Conservation (phyloP, 2,329 filamentous ascomycete genomes). For the Alternaria triticimaculans region DNA sequence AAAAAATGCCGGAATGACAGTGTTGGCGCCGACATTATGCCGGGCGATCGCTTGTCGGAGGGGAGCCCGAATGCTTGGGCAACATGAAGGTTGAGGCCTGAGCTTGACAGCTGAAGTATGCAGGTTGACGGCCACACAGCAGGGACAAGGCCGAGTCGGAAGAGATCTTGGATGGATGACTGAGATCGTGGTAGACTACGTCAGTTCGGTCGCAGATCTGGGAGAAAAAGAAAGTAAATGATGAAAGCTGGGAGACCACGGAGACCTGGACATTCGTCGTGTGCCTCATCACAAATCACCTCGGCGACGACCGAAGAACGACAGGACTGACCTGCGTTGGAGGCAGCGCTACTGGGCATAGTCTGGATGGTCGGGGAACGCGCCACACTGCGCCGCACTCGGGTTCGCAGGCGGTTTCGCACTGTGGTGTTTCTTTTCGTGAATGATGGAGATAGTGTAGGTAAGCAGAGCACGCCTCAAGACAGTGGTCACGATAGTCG, state of each 20-base stretch:
- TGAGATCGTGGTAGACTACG: not conserved
- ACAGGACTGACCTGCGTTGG: not conserved
- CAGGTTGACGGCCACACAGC: not conserved
- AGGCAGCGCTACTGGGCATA: not conserved
- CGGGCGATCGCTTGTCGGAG: conserved; percentile 5
- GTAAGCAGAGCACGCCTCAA: not conserved
- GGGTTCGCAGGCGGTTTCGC: not conserved
- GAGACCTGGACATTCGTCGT: not conserved
- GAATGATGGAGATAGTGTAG: not conserved
- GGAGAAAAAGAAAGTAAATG: not conserved
- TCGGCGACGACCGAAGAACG: not conserved
- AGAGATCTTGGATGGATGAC: not conserved
- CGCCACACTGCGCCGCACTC: not conserved
- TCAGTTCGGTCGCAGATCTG: not conserved
- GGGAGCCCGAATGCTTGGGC: not conserved
- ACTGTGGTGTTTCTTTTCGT: not conserved
- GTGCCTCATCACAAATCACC: conserved; percentile 3
- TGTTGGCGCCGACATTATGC: not conserved
- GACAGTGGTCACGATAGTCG: not conserved
- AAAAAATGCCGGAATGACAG: not conserved
- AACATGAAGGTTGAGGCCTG: not conserved
- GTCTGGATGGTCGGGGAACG: not conserved
- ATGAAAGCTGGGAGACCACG: not conserved
- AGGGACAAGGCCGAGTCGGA: not conserved
- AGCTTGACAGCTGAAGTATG: conserved; percentile 2